phyloP scores from a whole-genome alignment of 257 asterid genomes.

The Nicotiana tomentosiformis region DNA sequence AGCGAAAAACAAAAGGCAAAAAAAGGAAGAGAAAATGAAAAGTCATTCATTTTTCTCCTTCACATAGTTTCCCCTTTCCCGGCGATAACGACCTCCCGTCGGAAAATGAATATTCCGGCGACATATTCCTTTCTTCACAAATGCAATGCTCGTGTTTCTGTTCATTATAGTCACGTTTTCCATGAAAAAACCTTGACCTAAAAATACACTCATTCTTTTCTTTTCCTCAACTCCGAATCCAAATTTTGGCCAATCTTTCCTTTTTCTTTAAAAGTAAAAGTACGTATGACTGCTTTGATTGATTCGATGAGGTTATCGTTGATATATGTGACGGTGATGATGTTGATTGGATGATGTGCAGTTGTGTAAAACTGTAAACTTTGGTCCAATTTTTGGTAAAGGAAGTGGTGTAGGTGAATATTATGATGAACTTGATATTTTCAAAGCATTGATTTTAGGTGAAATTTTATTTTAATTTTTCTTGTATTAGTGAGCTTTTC shows the following conservation, averaged over 20 bases:
- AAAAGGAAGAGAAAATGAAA: background rate
- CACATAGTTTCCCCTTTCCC: background rate
- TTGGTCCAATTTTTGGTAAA: background rate
- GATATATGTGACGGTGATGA: background rate
- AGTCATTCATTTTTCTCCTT: background rate
- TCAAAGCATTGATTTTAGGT: background rate
- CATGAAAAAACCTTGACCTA: constrained; percentile 42
- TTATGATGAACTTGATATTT: background rate
- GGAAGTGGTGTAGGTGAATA: background rate
- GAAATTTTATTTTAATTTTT: background rate
- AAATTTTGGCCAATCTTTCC: background rate
- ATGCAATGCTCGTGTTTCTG: constrained; percentile 36
- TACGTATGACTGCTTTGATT: background rate
- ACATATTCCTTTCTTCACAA: constrained; percentile 10
- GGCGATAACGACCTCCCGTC: constrained; percentile 16
- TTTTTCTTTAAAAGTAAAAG: background rate
- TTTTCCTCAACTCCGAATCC: background rate
- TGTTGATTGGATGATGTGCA: constrained; percentile 21
- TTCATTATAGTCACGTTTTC: constrained; percentile 64
- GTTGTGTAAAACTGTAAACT: background rate
- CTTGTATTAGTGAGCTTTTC: background rate
- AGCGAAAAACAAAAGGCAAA: background rate
- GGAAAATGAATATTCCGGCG: constrained; percentile 53
- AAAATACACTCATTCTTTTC: constrained; percentile 1
- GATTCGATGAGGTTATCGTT: constrained; percentile 5